Percentiles rank a stretch among this genome's conserved stretches.
Conservation (phyloP, 208 protist species). For the Leishmania amazonensis region DNA sequence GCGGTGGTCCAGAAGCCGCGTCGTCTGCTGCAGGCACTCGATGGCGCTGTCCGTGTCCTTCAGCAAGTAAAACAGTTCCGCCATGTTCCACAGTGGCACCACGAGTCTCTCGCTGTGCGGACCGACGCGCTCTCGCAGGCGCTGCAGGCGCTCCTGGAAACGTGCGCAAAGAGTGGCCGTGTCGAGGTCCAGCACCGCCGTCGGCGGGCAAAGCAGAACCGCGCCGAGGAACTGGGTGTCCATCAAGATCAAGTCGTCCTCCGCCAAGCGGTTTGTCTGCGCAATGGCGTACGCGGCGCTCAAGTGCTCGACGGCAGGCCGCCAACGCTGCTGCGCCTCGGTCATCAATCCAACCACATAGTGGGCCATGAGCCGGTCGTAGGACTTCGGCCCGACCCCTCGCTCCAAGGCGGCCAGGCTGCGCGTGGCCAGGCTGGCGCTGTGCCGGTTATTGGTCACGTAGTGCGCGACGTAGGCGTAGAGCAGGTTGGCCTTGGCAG, state of each 20-base stretch:
- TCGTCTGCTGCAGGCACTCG: constrained; percentile 38
- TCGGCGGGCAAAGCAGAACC: constrained; percentile 45
- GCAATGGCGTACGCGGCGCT: constrained; percentile 55
- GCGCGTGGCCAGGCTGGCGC: constrained; percentile 34
- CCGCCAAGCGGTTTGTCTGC: constrained; percentile 32
- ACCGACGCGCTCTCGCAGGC: constrained; percentile 35
- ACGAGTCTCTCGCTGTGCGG: constrained; percentile 35
- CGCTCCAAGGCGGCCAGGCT: constrained; percentile 38
- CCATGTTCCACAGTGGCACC: constrained; percentile 47
- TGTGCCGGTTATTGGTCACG: constrained; percentile 28
- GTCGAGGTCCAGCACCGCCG: constrained; percentile 36
- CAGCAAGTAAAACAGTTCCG: constrained; percentile 56
- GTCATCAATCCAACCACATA: constrained; percentile 25
- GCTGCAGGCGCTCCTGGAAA: constrained; percentile 13
- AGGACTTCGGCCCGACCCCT: constrained; percentile 33
- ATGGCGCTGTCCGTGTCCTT: constrained; percentile 33
- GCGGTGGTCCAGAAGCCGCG: constrained; percentile 54
- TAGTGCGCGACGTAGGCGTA: constrained; percentile 34
- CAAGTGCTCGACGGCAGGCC: constrained; percentile 49
- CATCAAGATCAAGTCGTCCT: constrained; percentile 28
- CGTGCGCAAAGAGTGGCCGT: constrained; percentile 16
- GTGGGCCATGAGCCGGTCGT: constrained; percentile 36
- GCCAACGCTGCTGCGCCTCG: constrained; percentile 45
- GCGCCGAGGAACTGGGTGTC: constrained; percentile 45
- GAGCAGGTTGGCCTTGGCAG: constrained; percentile 36